Evolutionary conservation across 495 filamentous ascomycete genomes (phyloP).

Genomic region (Neurospora terricola): DNA sequence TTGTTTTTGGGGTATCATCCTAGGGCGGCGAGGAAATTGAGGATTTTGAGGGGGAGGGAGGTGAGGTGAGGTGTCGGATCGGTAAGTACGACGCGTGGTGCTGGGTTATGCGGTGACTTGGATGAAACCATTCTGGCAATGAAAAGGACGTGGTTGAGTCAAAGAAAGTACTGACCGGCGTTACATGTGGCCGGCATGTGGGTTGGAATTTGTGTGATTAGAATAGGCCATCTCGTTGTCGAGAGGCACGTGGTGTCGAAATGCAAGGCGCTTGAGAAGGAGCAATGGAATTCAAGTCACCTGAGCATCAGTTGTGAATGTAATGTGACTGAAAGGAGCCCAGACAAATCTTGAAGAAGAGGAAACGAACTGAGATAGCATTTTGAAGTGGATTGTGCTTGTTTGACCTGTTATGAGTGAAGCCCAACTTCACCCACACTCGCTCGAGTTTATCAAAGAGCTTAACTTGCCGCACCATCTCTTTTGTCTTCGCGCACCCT

Average conservation of each 20-base stretch:
- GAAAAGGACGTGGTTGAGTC: neutral
- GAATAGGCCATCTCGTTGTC: neutral
- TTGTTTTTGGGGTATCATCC: conserved; percentile 12
- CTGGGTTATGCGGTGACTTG: neutral
- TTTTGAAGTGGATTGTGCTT: neutral
- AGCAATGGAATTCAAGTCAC: neutral
- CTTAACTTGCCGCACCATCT: no score
- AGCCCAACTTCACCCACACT: neutral
- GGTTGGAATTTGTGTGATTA: neutral
- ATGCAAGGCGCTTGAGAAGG: neutral
- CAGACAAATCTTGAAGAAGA: neutral
- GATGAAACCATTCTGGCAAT: neutral
- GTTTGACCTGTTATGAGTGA: neutral
- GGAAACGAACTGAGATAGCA: neutral
- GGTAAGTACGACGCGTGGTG: no score
- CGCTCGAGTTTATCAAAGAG: neutral
- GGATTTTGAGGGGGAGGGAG: neutral
- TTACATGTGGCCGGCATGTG: neutral
- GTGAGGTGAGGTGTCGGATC: no score
- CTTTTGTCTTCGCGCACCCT: no score
- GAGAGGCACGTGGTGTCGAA: neutral
- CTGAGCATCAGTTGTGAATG: neutral
- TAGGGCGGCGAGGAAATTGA: neutral
- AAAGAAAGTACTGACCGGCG: neutral
- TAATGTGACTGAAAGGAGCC: neutral